These are phyloP conservation scores for Conidiobolus incongruus DNA, from an alignment of 371 early-diverging fungal species.

Conservation along the genomic window DNA sequence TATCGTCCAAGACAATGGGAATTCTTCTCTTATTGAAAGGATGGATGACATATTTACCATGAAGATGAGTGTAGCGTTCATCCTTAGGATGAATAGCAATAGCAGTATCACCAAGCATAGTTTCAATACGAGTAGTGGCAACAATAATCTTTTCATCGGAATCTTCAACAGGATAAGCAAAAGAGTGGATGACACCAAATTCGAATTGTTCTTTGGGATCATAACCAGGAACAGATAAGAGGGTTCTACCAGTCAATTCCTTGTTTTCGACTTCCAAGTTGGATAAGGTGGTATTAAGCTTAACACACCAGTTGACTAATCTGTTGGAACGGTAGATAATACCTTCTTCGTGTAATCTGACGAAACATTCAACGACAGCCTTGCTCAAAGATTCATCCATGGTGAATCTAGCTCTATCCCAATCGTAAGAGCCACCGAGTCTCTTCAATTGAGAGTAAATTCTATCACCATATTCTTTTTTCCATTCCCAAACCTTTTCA, in stretches of 20 bases:
- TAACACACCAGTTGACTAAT: slow-evolving; percentile 98
- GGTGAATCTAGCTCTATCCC: slow-evolving; percentile 86
- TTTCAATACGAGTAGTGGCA: slow-evolving; percentile 98
- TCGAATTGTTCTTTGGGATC: slow-evolving; percentile 79
- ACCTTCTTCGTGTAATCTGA: slow-evolving; percentile 87
- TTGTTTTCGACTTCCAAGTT: slow-evolving; percentile 95
- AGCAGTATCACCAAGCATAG: slow-evolving; percentile 98
- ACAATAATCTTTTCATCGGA: slow-evolving; percentile 76
- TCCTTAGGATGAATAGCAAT: slow-evolving; percentile 86
- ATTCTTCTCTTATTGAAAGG: slow-evolving; percentile 85
- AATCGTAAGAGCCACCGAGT: slow-evolving; percentile 90
- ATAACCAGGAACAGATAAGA: slow-evolving; percentile 78
- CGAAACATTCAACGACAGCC: slow-evolving; percentile 92
- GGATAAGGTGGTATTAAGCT: slow-evolving; percentile 90
- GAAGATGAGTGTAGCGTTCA: slow-evolving; percentile 61
- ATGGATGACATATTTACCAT: slow-evolving; percentile 85
- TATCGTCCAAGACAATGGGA: slow-evolving; percentile 81
- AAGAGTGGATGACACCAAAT: slow-evolving; percentile 93
- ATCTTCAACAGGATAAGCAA: slow-evolving; percentile 73
- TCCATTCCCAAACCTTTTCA: slow-evolving; percentile 92
- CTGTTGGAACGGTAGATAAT: slow-evolving; percentile 93
- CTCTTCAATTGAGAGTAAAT: slow-evolving; percentile 88
- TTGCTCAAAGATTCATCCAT: slow-evolving; percentile 69
- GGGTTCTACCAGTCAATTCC: slow-evolving; percentile 67
- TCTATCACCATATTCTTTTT: slow-evolving; percentile 47